These are phyloP conservation scores for Ceratocystis alfenasii DNA, from an alignment of 2,329 filamentous ascomycete species.

Conservation along the genomic window DNA sequence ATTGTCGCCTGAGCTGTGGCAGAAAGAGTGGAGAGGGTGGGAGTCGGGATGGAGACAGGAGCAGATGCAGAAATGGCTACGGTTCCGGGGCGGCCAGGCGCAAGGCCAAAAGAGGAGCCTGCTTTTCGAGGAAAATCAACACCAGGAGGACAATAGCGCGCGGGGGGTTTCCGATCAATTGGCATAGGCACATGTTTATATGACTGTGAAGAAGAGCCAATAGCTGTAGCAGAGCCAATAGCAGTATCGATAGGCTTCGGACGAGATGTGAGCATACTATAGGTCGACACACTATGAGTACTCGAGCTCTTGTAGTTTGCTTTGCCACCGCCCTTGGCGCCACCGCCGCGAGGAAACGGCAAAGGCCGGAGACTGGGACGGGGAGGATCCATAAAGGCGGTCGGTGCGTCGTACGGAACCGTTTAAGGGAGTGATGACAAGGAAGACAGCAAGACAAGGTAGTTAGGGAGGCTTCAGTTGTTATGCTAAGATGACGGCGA, in stretches of 20 bases:
- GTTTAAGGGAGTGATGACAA: neutral
- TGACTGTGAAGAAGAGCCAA: neutral
- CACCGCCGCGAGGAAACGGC: conserved; percentile 5
- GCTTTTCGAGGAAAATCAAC: neutral
- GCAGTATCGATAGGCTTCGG: neutral
- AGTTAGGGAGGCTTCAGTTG: neutral
- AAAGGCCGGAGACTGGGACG: conserved; percentile 8
- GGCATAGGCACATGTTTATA: neutral
- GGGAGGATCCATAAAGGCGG: neutral
- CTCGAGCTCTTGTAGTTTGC: conserved; percentile 11
- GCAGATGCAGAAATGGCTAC: neutral
- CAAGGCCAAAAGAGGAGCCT: neutral
- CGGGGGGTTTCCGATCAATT: neutral
- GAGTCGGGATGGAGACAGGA: neutral
- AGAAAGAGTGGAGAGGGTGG: neutral
- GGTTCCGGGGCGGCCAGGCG: neutral
- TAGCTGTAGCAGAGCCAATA: neutral
- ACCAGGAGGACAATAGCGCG: neutral
- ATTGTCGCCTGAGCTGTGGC: neutral
- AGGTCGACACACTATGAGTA: conserved; percentile 1
- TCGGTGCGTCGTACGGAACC: neutral
- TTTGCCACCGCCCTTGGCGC: neutral
- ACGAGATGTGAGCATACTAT: neutral
- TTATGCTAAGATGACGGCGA: neutral
- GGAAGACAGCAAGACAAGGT: neutral